Evolutionary conservation across 441 rosid species (phyloP).

Genomic region (Brassica hybrid): DNA sequence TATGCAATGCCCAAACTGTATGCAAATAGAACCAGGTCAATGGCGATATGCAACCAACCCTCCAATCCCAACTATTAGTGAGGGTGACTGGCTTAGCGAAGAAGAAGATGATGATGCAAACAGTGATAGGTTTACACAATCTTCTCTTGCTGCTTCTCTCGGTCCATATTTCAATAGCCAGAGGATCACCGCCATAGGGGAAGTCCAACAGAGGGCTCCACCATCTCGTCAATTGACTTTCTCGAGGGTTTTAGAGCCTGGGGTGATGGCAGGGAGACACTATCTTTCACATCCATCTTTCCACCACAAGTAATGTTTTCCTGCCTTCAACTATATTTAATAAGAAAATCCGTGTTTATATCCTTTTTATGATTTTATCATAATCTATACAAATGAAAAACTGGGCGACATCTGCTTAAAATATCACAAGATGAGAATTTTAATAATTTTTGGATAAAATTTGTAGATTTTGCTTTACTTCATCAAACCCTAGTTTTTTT

Average conservation of each 20-base stretch:
- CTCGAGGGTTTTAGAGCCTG: no score
- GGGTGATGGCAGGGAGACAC: neutral
- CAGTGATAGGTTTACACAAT: neutral
- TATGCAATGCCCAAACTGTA: conserved; percentile 4
- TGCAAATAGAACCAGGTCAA: conserved; percentile 1
- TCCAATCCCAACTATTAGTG: neutral
- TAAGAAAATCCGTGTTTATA: neutral
- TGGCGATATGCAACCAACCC: neutral
- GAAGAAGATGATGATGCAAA: neutral
- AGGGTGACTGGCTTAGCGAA: neutral
- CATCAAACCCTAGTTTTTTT: neutral
- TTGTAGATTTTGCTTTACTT: neutral
- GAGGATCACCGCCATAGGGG: neutral
- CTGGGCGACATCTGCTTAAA: neutral
- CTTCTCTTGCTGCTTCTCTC: neutral
- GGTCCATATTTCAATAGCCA: neutral
- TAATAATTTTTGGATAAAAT: neutral
- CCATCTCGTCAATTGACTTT: neutral
- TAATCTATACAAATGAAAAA: neutral
- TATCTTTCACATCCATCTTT: neutral
- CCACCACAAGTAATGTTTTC: neutral
- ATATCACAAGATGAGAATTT: neutral
- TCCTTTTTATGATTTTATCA: neutral
- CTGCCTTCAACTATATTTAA: neutral
- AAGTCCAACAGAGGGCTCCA: conserved; percentile 3